phyloP scores from a whole-genome alignment of 2,329 filamentous ascomycete species.

The Venturia oleaginea region DNA sequence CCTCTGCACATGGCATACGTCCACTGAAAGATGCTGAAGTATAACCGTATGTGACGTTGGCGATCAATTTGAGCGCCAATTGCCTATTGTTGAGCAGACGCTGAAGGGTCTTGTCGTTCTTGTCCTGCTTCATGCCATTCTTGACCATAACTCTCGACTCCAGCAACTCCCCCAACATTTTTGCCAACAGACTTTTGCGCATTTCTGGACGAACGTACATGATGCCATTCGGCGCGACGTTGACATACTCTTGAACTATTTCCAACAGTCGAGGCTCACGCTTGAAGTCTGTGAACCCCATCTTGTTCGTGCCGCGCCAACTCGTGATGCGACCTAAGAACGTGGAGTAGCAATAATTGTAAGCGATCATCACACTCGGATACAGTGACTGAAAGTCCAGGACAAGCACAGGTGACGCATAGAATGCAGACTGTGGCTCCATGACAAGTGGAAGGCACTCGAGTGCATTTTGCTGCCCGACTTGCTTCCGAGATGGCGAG shows the following conservation, averaged over 20 bases:
- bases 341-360: constrained; percentile 98
- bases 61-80: constrained; percentile 85
- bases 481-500: constrained; percentile 84
- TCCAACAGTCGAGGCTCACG: constrained; percentile 66
- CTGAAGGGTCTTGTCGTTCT: constrained; percentile 77
- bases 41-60: constrained; percentile 98
- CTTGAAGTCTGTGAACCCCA: constrained; percentile 85
- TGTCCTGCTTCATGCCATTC: constrained; percentile 88
- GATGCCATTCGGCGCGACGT: constrained; percentile 91
- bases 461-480: constrained; percentile 85
- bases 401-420: constrained; percentile 79
- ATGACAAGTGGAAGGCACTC: constrained; percentile 94
- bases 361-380: constrained; percentile 96
- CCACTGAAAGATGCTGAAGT: constrained; percentile 95
- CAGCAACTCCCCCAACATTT: constrained; percentile 92
- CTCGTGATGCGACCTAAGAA: constrained; percentile 77
- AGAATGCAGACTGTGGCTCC: constrained; percentile 94
- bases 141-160: constrained; percentile 98
- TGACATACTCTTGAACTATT: constrained; percentile 75
- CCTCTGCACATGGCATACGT: constrained; percentile 95
- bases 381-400: constrained; percentile 95
- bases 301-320: constrained; percentile 88
- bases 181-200: constrained; percentile 82
- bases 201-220: constrained; percentile 85
- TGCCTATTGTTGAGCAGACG: constrained; percentile 88